Conservation (phyloP, 2,329 filamentous ascomycete species). For the Exophiala calicioides region DNA sequence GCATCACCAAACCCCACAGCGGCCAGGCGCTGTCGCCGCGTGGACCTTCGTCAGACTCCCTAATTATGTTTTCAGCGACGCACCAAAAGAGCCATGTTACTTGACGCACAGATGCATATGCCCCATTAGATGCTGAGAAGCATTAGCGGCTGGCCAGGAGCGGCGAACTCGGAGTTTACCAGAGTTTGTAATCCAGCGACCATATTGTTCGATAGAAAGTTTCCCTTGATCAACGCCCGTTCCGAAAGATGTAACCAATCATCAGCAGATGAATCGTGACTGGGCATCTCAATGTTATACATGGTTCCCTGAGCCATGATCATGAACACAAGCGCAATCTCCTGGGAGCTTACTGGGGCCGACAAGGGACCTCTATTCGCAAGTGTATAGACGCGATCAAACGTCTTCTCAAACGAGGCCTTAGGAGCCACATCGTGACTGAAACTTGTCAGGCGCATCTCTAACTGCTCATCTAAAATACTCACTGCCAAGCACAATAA, state of each 20-base stretch:
- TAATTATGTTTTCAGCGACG: not conserved
- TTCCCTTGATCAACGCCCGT: slow-evolving; percentile 13
- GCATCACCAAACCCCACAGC: slow-evolving; percentile 17
- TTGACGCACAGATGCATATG: slow-evolving; percentile 11
- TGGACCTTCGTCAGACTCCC: slow-evolving; percentile 11
- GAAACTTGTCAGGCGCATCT: not conserved
- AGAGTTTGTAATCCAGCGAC: slow-evolving; percentile 15
- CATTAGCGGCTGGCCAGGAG: not conserved
- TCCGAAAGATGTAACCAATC: slow-evolving; percentile 16
- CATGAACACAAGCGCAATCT: slow-evolving; percentile 17
- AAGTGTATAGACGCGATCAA: slow-evolving; percentile 11
- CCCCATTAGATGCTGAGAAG: slow-evolving; percentile 7
- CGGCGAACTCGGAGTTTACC: not conserved
- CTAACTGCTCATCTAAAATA: not conserved
- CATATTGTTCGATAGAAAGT: slow-evolving; percentile 18
- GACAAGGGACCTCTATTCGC: slow-evolving; percentile 1
- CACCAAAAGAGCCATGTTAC: not conserved
- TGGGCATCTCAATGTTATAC: slow-evolving; percentile 19
- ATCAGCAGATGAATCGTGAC: slow-evolving; percentile 11
- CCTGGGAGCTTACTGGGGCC: slow-evolving; percentile 5
- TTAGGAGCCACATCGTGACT: slow-evolving; percentile 18
- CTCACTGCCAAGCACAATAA: slow-evolving; percentile 21
- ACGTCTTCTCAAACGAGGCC: slow-evolving; percentile 10
- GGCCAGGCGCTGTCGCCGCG: slow-evolving; percentile 16
- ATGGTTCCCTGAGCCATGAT: slow-evolving; percentile 17